phyloP scores from a whole-genome alignment of 768 basidiomycete species.

The Tricholoma furcatifolium region DNA sequence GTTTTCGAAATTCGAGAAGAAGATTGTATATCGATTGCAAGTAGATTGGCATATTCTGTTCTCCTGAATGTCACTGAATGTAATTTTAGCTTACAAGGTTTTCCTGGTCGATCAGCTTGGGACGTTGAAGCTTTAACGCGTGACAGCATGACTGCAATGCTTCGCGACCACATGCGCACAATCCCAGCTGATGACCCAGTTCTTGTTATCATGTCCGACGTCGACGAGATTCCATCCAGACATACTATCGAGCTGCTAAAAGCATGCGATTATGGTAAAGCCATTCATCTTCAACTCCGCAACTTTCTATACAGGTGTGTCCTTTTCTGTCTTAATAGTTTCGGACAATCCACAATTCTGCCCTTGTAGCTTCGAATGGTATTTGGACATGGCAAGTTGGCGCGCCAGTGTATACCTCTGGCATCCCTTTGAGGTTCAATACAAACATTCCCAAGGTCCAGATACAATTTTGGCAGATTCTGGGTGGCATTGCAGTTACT shows the following conservation, averaged over 20 bases:
- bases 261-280: constrained; percentile 48
- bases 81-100: constrained; percentile 40
- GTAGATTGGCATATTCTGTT: constrained; percentile 13
- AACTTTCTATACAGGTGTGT: constrained; percentile 59
- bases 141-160: constrained; percentile 46
- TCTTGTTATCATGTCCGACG: constrained; percentile 61
- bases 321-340: background rate
- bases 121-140: constrained; percentile 49
- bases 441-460: constrained; percentile 49
- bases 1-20: constrained; percentile 49
- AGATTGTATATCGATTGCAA: constrained; percentile 52
- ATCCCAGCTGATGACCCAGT: constrained; percentile 29
- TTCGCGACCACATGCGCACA: constrained; percentile 34
- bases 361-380: constrained; percentile 52
- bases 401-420: constrained; percentile 52
- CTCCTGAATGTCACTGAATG: background rate
- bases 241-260: constrained; percentile 52
- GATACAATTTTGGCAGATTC: constrained; percentile 54
- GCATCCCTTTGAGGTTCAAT: constrained; percentile 34
- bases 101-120: constrained; percentile 45
- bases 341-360: background rate
- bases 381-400: constrained; percentile 52
- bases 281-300: constrained; percentile 60
- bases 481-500: constrained; percentile 71
- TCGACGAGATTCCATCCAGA: constrained; percentile 59